These are phyloP conservation scores for Ustilago trichophora DNA, from an alignment of 1,284 basidiomycete species.

Conservation along the genomic window DNA sequence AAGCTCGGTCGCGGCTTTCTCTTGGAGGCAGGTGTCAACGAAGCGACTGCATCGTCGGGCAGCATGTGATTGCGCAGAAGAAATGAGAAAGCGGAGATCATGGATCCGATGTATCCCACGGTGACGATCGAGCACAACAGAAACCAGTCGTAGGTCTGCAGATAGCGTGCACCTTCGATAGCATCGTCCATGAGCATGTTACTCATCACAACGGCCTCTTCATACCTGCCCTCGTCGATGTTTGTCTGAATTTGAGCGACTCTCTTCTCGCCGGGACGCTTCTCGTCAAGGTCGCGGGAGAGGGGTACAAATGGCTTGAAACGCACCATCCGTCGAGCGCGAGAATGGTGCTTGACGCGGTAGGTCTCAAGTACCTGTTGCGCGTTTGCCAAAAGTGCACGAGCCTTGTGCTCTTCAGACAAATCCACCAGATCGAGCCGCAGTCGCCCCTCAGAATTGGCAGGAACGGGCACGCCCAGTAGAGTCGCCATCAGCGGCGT, in stretches of 20 bases:
- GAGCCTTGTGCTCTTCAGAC: conserved; percentile 70
- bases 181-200: conserved; percentile 72
- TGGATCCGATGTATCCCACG: conserved; percentile 81
- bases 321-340: conserved; percentile 38
- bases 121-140: conserved; percentile 78
- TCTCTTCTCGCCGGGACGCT: conserved; percentile 67
- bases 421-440: conserved; percentile 63
- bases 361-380: conserved; percentile 83
- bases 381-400: conserved; percentile 77
- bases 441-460: conserved; percentile 67
- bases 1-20: not conserved
- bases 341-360: conserved; percentile 73
- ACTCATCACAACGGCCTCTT: conserved; percentile 71
- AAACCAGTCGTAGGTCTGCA: conserved; percentile 84
- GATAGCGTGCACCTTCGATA: conserved; percentile 78
- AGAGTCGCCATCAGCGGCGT: conserved; percentile 75
- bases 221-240: conserved; percentile 68
- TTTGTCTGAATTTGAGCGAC: conserved; percentile 65
- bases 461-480: conserved; percentile 56
- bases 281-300: not conserved
- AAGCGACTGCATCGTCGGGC: conserved; percentile 2
- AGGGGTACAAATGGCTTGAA: conserved; percentile 48
- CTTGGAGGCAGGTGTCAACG: not conserved
- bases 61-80: conserved; percentile 56
- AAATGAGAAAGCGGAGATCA: conserved; percentile 65